phyloP scores from a whole-genome alignment of 2,329 filamentous ascomycete species.

The Curvularia verruculosa region DNA sequence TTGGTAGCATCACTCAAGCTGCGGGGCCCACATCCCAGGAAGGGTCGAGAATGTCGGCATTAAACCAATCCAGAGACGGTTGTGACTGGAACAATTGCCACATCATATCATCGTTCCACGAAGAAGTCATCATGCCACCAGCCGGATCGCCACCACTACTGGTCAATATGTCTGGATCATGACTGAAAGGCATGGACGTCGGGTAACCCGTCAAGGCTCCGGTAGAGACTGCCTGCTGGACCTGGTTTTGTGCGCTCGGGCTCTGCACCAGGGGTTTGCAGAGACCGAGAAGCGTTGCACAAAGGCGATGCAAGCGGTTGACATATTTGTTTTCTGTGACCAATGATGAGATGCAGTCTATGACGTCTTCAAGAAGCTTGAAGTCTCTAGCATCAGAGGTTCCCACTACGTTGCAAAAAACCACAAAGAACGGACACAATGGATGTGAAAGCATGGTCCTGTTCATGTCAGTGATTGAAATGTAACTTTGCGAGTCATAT shows the following conservation, averaged over 20 bases:
- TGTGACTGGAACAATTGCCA: constrained; percentile 44
- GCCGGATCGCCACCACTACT: constrained; percentile 1
- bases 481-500: background rate
- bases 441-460: constrained; percentile 46
- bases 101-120: constrained; percentile 45
- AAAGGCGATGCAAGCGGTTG: constrained; percentile 36
- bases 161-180: constrained; percentile 1
- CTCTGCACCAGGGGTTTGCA: constrained; percentile 38
- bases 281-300: constrained; percentile 36
- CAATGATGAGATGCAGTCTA: constrained; percentile 35
- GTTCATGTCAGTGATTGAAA: constrained; percentile 10
- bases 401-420: constrained; percentile 48
- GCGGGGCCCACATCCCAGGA: constrained; percentile 28
- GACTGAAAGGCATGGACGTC: constrained; percentile 1
- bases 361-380: constrained; percentile 39
- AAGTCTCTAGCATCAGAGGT: constrained; percentile 41
- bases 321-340: constrained; percentile 41
- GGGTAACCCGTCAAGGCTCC: background rate
- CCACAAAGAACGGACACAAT: constrained; percentile 44
- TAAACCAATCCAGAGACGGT: constrained; percentile 45
- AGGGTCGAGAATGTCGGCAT: constrained; percentile 40
- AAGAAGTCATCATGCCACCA: constrained; percentile 22
- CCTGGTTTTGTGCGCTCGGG: background rate
- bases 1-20: constrained; percentile 11
- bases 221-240: background rate